A percentile compares a stretch with the other conserved stretches of the same genome.
phyloP scores from a whole-genome alignment of 257 asterid genomes.

The Schizonepeta tenuifolia region DNA sequence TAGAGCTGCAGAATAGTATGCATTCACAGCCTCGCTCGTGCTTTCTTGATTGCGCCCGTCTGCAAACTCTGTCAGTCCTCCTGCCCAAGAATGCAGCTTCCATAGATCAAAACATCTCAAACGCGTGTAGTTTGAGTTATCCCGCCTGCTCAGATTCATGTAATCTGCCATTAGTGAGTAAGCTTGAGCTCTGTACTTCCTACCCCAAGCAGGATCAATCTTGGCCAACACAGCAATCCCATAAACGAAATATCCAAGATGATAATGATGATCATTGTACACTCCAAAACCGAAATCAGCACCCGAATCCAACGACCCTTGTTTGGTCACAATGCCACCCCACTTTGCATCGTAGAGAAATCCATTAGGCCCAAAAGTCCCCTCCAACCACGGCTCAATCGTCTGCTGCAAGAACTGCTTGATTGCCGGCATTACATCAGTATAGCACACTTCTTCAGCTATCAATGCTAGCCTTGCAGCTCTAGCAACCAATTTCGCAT shows the following conservation, averaged over 20 bases:
- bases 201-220: slow-evolving; percentile 90
- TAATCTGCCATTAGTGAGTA: slow-evolving; percentile 86
- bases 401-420: slow-evolving; percentile 73
- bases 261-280: slow-evolving; percentile 88
- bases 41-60: slow-evolving; percentile 96
- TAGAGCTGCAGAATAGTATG: slow-evolving; percentile 90
- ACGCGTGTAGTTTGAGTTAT: slow-evolving; percentile 61
- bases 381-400: slow-evolving; percentile 95
- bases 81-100: slow-evolving; percentile 96
- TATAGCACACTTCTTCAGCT: slow-evolving; percentile 79
- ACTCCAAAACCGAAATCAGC: slow-evolving; percentile 95
- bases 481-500: slow-evolving; percentile 83
- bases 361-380: slow-evolving; percentile 75
- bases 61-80: slow-evolving; percentile 86
- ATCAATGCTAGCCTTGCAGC: slow-evolving; percentile 95
- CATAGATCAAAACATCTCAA: slow-evolving; percentile 84
- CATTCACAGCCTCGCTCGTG: slow-evolving; percentile 93
- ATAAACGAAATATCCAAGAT: slow-evolving; percentile 82
- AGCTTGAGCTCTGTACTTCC: slow-evolving; percentile 70
- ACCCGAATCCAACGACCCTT: slow-evolving; percentile 73
- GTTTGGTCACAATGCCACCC: slow-evolving; percentile 93
- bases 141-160: slow-evolving; percentile 66
- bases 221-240: slow-evolving; percentile 90
- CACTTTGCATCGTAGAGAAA: slow-evolving; percentile 79
- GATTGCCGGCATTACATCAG: slow-evolving; percentile 67